Percentiles rank a stretch among this genome's conserved stretches.
Evolutionary conservation across 1,139 yeast genomes (phyloP).

Genomic region (Kazachstania sp.): DNA sequence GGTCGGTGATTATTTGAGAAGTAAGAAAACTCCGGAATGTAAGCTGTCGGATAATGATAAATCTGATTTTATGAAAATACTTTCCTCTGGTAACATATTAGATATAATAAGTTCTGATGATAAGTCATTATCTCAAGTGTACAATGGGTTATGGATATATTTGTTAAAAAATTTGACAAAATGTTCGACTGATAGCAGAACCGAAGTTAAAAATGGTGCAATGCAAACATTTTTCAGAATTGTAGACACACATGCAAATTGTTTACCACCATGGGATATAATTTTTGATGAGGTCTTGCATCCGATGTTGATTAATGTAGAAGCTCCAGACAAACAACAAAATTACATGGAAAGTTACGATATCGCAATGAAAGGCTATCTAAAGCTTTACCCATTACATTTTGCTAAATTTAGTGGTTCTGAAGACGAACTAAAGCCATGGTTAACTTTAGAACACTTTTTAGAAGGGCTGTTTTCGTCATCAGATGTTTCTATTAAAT

Average conservation of each 20-base stretch:
- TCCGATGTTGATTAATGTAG: slow-evolving; percentile 31
- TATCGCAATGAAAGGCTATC: slow-evolving; percentile 30
- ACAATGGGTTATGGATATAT: slow-evolving; percentile 50
- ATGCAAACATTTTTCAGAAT: slow-evolving; percentile 81
- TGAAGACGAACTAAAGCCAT: slow-evolving; percentile 13
- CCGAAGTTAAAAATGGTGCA: slow-evolving; percentile 83
- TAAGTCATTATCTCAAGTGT: slow-evolving; percentile 10
- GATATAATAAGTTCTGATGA: slow-evolving; percentile 12
- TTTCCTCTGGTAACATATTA: slow-evolving; percentile 9
- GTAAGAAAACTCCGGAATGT: slow-evolving; percentile 11
- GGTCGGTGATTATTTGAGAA: slow-evolving; percentile 65
- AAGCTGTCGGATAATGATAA: background rate
- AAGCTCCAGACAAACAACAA: slow-evolving; percentile 18
- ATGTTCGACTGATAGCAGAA: slow-evolving; percentile 54
- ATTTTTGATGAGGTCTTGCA: slow-evolving; percentile 45
- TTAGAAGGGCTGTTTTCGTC: slow-evolving; percentile 33
- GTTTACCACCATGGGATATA: slow-evolving; percentile 48
- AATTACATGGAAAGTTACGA: slow-evolving; percentile 22
- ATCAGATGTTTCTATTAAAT: slow-evolving; percentile 32
- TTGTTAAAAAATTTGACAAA: slow-evolving; percentile 52
- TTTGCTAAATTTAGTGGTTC: slow-evolving; percentile 16
- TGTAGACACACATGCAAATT: slow-evolving; percentile 65
- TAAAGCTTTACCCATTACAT: slow-evolving; percentile 27
- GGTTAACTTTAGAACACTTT: slow-evolving; percentile 20
- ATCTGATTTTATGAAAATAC: slow-evolving; percentile 4